phyloP scores from a whole-genome alignment of 768 basidiomycete genomes.

The Pleurotus cornucopiae region DNA sequence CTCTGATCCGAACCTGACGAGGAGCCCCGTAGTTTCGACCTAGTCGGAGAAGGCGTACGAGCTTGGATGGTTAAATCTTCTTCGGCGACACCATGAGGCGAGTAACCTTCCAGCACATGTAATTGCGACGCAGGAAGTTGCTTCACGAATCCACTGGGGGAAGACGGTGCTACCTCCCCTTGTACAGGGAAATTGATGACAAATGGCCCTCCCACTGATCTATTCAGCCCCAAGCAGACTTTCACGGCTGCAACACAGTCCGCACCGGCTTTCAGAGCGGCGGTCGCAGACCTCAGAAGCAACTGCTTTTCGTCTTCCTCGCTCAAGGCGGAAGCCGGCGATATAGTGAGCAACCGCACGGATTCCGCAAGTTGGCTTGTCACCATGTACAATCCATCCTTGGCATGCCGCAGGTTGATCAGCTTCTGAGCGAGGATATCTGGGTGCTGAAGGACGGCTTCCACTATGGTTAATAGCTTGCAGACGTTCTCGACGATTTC shows the following conservation, averaged over 20 bases:
- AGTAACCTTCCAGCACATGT: conserved; percentile 30
- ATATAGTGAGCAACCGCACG: conserved; percentile 69
- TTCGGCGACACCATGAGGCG: conserved; percentile 34
- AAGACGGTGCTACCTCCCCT: conserved; percentile 39
- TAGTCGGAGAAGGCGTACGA: conserved; percentile 29
- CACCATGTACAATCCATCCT: conserved; percentile 79
- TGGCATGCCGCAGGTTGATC: conserved; percentile 61
- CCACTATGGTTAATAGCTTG: conserved; percentile 86
- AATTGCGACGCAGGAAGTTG: conserved; percentile 32
- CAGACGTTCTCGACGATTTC: conserved; percentile 94
- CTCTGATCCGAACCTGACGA: conserved; percentile 52
- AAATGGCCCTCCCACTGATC: conserved; percentile 60
- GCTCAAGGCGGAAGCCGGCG: conserved; percentile 40
- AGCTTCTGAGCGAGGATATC: conserved; percentile 63
- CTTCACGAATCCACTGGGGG: conserved; percentile 44
- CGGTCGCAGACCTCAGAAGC: conserved; percentile 82
- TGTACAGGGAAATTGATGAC: conserved; percentile 57
- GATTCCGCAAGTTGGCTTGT: conserved; percentile 86
- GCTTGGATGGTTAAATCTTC: conserved; percentile 64
- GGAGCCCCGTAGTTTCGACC: conserved; percentile 27
- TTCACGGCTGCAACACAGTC: conserved; percentile 88
- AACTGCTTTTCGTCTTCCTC: conserved; percentile 82
- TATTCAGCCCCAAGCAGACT: conserved; percentile 58
- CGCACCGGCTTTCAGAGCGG: conserved; percentile 79
- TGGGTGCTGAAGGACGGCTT: conserved; percentile 78